A percentile compares a stretch with the other conserved stretches of the same genome.
Evolutionary conservation across 768 basidiomycete genomes (phyloP).

Genomic region (Xanthoconium purpureum): DNA sequence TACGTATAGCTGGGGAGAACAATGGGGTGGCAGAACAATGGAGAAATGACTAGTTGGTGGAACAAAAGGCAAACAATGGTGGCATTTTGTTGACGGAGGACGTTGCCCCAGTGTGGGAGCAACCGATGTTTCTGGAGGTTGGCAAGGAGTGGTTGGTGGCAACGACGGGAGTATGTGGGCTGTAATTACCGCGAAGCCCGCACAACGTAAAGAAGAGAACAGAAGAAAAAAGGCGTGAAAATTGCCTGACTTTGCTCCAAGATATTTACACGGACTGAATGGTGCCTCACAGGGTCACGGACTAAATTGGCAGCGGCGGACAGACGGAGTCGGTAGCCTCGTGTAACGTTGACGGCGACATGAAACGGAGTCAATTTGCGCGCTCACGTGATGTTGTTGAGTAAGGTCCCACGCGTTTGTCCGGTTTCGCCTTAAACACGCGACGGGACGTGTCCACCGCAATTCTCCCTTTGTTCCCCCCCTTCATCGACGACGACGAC

Average conservation of each 20-base stretch:
- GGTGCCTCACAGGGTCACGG: neutral
- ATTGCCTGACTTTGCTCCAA: neutral
- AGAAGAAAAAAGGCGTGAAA: too few species aligned
- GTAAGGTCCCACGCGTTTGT: conserved; percentile 29
- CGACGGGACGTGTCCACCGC: conserved; percentile 11
- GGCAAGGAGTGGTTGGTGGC: conserved; percentile 1
- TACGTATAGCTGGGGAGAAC: conserved; percentile 19
- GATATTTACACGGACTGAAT: too few species aligned
- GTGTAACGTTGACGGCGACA: conserved; percentile 32
- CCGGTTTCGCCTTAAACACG: conserved; percentile 29
- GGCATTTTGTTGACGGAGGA: neutral
- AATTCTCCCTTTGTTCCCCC: conserved; percentile 17
- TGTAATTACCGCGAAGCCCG: neutral
- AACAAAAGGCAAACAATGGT: conserved; percentile 12
- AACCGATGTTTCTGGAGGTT: neutral
- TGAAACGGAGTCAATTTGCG: conserved; percentile 22
- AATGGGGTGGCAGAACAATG: conserved; percentile 22
- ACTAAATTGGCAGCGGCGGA: neutral
- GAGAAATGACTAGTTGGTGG: conserved; percentile 9
- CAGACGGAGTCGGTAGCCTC: conserved; percentile 25
- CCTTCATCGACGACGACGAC: neutral
- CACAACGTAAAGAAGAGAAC: neutral
- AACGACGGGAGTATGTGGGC: neutral
- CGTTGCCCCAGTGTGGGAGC: neutral
- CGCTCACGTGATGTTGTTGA: conserved; percentile 37